Conservation (phyloP, 371 early-diverging fungal genomes). For the Mortierella sp. region DNA sequence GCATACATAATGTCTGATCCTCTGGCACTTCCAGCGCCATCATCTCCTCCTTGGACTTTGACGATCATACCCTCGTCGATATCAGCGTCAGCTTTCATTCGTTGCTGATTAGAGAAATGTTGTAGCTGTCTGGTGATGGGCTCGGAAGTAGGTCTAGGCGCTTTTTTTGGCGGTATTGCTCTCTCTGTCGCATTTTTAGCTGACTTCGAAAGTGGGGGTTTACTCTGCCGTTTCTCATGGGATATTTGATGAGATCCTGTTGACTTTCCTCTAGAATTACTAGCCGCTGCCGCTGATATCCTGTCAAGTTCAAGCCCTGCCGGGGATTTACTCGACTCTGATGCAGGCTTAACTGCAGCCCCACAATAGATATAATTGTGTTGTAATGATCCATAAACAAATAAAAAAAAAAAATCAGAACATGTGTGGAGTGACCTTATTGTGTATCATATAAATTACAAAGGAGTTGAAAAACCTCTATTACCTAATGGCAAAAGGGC, state of each 20-base stretch:
- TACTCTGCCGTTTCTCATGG: background rate
- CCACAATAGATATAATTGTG: too few relatives aligned
- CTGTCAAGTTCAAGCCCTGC: slow-evolving; percentile 25
- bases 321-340: slow-evolving; percentile 9
- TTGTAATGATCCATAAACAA: too few relatives aligned
- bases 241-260: background rate
- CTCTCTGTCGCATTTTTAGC: background rate
- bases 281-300: slow-evolving; percentile 12
- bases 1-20: slow-evolving; percentile 56
- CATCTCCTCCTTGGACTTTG: background rate
- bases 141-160: slow-evolving; percentile 19
- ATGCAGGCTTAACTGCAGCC: slow-evolving; percentile 22
- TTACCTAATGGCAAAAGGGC: slow-evolving; percentile 37
- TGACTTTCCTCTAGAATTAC: background rate
- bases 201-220: background rate
- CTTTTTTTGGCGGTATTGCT: background rate
- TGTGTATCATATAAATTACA: background rate
- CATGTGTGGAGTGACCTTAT: background rate
- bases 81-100: slow-evolving; percentile 9
- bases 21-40: slow-evolving; percentile 3
- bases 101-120: slow-evolving; percentile 2
- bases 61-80: background rate
- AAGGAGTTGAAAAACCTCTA: background rate
- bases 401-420: background rate
- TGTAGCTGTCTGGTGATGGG: slow-evolving; percentile 6